A percentile compares a stretch with the other conserved stretches of the same genome.
Conservation (phyloP, 1,284 basidiomycete species). For the Fomitopsis palustris region DNA sequence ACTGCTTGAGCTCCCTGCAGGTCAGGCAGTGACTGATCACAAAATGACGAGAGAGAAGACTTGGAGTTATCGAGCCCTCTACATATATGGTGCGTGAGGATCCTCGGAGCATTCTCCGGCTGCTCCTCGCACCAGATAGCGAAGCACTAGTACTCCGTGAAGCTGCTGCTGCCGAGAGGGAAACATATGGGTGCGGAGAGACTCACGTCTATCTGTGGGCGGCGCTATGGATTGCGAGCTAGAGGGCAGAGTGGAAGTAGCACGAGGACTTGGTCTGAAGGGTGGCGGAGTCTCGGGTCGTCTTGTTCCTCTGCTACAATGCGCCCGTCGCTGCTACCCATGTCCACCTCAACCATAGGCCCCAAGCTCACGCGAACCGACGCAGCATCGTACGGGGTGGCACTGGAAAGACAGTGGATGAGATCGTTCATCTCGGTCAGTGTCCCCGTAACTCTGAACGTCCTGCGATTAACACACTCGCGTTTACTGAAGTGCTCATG, state of each 20-base stretch:
- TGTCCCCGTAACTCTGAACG: neutral
- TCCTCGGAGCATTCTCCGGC: conserved; percentile 60
- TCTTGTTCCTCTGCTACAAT: too few relatives aligned
- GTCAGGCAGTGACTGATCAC: neutral
- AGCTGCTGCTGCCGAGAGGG: conserved; percentile 24
- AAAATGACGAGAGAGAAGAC: conserved; percentile 14
- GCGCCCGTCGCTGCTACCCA: neutral
- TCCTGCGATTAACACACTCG: neutral
- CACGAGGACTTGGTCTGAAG: conserved; percentile 66
- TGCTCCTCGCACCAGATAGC: conserved; percentile 71
- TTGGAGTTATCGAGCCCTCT: conserved; percentile 61
- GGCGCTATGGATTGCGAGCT: conserved; percentile 70
- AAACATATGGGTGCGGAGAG: too few relatives aligned
- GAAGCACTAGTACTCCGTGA: conserved; percentile 75
- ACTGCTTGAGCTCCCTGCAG: conserved; percentile 40
- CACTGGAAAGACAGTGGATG: conserved; percentile 27
- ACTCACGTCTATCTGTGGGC: conserved; percentile 80
- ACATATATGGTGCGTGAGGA: conserved; percentile 66
- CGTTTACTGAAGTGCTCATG: neutral
- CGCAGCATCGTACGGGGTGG: conserved; percentile 9
- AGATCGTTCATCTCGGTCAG: conserved; percentile 34
- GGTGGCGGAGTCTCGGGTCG: conserved; percentile 15
- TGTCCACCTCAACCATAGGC: neutral
- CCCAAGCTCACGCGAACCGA: neutral
- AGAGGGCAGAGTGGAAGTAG: conserved; percentile 70